Conservation (phyloP, 2,329 filamentous ascomycete genomes). For the Coniochaeta sp. region DNA sequence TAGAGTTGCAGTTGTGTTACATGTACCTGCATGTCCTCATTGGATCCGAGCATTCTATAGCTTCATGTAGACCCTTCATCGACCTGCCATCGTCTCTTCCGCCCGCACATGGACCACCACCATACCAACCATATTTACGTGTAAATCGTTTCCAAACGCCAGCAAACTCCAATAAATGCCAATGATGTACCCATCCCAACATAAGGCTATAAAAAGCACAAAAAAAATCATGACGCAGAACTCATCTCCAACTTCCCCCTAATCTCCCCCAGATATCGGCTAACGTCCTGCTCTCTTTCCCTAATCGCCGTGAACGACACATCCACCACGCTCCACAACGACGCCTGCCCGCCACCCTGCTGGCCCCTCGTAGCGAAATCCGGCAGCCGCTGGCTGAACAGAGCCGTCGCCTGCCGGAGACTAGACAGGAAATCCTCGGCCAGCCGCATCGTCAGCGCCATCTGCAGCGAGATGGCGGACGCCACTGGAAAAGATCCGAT, state of each 20-base stretch:
- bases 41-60: too few relatives aligned
- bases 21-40: background rate
- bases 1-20: too few relatives aligned
- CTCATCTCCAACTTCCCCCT: conserved; percentile 1
- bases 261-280: background rate
- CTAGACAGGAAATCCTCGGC: conserved; percentile 31
- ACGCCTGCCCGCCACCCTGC: conserved; percentile 1
- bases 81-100: too few relatives aligned
- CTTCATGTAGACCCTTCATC: too few relatives aligned
- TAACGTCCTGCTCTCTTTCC: conserved; percentile 5
- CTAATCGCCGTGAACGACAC: background rate
- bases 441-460: conserved; percentile 34
- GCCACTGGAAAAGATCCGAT: conserved; percentile 33
- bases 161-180: background rate
- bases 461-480: conserved; percentile 31
- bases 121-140: too few relatives aligned
- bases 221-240: background rate
- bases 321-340: conserved; percentile 2
- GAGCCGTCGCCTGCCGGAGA: conserved; percentile 15
- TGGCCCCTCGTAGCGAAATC: background rate
- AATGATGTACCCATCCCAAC: too few relatives aligned
- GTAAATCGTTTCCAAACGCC: background rate
- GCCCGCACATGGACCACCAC: too few relatives aligned
- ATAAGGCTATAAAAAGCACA: too few relatives aligned
- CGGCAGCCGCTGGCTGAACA: background rate